Evolutionary conservation across 192 early-diverging fungal genomes (phyloP), one percentile per base, ranked within the genome.

Genomic region (Endogone sp.): DNA sequence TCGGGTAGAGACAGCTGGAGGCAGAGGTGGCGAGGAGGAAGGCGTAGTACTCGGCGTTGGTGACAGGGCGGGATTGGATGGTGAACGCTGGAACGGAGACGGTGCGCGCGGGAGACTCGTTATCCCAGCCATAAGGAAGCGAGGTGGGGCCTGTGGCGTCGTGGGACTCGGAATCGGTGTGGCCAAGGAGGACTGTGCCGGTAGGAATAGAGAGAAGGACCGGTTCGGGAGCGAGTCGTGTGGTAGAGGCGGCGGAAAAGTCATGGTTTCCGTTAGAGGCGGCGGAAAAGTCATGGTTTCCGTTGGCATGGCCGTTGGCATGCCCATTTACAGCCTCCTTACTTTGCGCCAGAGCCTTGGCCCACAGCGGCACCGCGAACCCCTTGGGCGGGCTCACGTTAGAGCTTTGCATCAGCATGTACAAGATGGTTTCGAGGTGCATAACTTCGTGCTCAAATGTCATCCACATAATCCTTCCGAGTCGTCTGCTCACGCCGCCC

Each of bases 41-140:
- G 2, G 21, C 62, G 3, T 76, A 56, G 66, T 90, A 98, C 74
- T 98, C 94, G 26, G 71, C 78, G 63, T 92, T 90, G 16, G 94
- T 92, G 2, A 98, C 87, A 22, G 90, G 93, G 11, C 93, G 88
- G 6, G 86, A 79, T 62, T 92, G 90, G 27, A 96, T 89, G 23
- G 71, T 73, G 69, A 90, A 93, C 2, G 81, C 37, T 27, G 64
- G 23, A 3, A 89, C 68, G 0, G 71, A 28, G 2, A 74, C 66
- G 54, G 69, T 28, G 4, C 70, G 64, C 10, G 73, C 57, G 20
- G 94, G 92, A 31, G 84, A 80, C 65, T 98, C 95, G 74, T 92
- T 95, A 78, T 96, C 94, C 95, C 95, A 98, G 11, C 95, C 95
- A 86, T 91, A 92, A n/a, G n/a, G n/a, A n/a, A n/a, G n/a, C n/a